Evolutionary conservation across 2,329 filamentous ascomycete genomes (phyloP).

Genomic region (Mycosphaerella arachidis): DNA sequence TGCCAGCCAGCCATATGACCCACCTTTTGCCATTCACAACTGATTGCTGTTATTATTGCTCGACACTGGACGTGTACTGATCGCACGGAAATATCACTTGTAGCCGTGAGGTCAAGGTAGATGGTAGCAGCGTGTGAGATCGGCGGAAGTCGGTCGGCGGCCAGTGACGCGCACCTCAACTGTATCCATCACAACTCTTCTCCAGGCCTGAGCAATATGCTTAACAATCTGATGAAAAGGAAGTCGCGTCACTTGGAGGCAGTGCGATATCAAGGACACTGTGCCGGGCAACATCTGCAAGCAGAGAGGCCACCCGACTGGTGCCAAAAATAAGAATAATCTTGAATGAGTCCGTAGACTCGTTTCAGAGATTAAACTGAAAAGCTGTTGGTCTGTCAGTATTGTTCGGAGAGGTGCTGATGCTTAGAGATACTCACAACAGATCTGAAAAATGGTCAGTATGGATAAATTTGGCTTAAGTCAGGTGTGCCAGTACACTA

Average conservation of each 20-base stretch:
- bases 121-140: background rate
- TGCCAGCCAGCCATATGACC: background rate
- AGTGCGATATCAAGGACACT: constrained; percentile 14
- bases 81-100: no score
- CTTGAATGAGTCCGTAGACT: constrained; percentile 16
- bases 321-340: constrained; percentile 20
- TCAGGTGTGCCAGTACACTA: background rate
- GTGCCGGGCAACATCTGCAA: constrained; percentile 13
- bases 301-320: constrained; percentile 10
- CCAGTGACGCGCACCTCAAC: no score
- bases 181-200: constrained; percentile 2
- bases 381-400: no score
- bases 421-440: constrained; percentile 19
- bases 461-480: background rate
- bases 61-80: no score
- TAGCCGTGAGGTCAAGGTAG: background rate
- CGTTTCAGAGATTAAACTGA: constrained; percentile 13
- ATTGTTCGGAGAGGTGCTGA: no score
- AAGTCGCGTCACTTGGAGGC: constrained; percentile 10
- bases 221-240: constrained; percentile 11
- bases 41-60: no score
- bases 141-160: background rate
- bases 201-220: constrained; percentile 2
- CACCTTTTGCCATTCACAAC: no score
- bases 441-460: constrained; percentile 1